Conservation (phyloP, 164 flowering plant genomes). For the Pachysandra terminalis region DNA sequence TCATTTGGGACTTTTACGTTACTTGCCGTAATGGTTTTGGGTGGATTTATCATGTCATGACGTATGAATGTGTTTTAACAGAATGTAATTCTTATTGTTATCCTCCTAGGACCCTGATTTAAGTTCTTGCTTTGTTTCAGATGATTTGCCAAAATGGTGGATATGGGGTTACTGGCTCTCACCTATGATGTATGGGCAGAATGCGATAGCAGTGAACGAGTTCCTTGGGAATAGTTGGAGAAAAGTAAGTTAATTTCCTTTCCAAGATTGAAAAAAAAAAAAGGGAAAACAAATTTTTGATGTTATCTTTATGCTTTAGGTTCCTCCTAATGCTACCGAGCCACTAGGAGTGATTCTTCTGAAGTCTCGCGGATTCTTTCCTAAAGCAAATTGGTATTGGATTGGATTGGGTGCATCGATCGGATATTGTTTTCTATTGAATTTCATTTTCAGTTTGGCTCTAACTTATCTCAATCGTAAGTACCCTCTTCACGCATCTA, state of each 20-base stretch:
- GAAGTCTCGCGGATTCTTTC: constrained; percentile 21
- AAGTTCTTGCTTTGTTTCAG: constrained; percentile 14
- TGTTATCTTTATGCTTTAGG: not conserved
- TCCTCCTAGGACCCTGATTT: not conserved
- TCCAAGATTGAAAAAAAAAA: not conserved
- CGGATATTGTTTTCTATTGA: constrained; percentile 28
- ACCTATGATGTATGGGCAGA: constrained; percentile 37
- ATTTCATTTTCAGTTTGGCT: constrained; percentile 20
- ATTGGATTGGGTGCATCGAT: constrained; percentile 30
- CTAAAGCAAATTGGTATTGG: constrained; percentile 36
- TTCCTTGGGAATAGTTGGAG: constrained; percentile 34
- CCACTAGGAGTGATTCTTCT: constrained; percentile 25
- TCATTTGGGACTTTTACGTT: constrained; percentile 42
- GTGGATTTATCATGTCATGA: constrained; percentile 51
- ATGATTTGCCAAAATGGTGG: constrained; percentile 35
- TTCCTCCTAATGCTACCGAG: constrained; percentile 8
- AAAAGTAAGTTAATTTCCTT: constrained; percentile 13
- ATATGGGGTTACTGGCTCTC: constrained; percentile 43
- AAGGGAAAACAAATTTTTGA: not conserved
- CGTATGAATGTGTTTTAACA: constrained; percentile 20
- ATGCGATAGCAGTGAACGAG: constrained; percentile 32
- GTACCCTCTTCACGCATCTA: constrained; percentile 10
- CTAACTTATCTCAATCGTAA: constrained; percentile 32
- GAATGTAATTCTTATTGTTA: not conserved
- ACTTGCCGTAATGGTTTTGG: constrained; percentile 26